These are phyloP conservation scores for Cenococcum geophilum DNA, from an alignment of 495 filamentous ascomycete genomes.

Conservation along the genomic window DNA sequence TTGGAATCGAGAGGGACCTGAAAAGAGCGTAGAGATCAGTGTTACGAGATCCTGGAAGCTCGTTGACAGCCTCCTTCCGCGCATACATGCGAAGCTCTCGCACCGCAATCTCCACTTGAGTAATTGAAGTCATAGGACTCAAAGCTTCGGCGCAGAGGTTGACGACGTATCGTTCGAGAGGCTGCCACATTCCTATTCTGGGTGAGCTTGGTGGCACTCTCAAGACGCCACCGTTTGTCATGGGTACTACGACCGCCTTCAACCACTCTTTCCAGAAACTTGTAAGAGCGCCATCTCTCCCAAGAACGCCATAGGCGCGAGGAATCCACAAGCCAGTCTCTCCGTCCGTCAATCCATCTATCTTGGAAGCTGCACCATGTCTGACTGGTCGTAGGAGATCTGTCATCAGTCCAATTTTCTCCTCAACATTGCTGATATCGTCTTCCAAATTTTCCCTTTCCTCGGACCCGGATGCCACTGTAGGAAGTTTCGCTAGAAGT, in stretches of 20 bases:
- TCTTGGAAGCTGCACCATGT: conserved; percentile 92
- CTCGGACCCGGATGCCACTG: conserved; percentile 68
- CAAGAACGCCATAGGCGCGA: conserved; percentile 86
- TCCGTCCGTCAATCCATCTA: conserved; percentile 91
- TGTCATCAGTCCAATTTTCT: conserved; percentile 95
- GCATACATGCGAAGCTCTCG: conserved; percentile 88
- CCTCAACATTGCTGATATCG: conserved; percentile 89
- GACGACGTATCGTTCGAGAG: conserved; percentile 92
- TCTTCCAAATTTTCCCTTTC: conserved; percentile 82
- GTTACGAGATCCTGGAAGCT: conserved; percentile 85
- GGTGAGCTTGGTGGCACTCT: conserved; percentile 83
- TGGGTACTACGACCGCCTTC: conserved; percentile 82
- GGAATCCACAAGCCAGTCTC: conserved; percentile 97
- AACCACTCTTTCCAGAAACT: conserved; percentile 99
- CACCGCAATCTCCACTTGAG: conserved; percentile 87
- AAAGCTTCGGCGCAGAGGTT: conserved; percentile 95
- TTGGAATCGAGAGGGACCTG: conserved; percentile 77
- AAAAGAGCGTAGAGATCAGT: conserved; percentile 93
- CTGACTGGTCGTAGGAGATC: conserved; percentile 88
- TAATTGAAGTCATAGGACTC: conserved; percentile 84
- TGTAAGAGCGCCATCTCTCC: conserved; percentile 74
- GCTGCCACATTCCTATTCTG: conserved; percentile 92
- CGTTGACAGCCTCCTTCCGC: conserved; percentile 86
- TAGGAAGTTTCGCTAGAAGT: conserved; percentile 74
- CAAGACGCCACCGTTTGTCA: conserved; percentile 80